Evolutionary conservation across 106 monocot species (phyloP).

Genomic region (Allium cepa): DNA sequence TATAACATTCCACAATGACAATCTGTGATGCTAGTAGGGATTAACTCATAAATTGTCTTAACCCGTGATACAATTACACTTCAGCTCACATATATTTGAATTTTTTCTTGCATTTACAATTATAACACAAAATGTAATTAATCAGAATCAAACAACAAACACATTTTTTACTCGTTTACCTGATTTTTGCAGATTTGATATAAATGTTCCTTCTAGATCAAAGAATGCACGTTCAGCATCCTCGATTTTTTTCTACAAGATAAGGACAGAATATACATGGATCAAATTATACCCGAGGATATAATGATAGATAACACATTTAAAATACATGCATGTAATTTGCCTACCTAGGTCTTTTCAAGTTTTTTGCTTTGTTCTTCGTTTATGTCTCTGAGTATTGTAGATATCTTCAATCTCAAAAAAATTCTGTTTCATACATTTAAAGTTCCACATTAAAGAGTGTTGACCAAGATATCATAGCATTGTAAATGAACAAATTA

Average conservation of each 20-base stretch:
- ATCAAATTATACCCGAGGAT: not conserved
- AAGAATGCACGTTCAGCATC: conserved; percentile 34
- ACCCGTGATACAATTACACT: no score
- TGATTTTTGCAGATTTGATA: conserved; percentile 53
- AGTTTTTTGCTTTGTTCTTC: conserved; percentile 39
- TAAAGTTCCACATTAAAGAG: not conserved
- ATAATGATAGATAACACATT: not conserved
- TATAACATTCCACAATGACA: no score
- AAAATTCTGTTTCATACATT: conserved; percentile 37
- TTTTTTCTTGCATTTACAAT: not conserved
- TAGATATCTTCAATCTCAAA: conserved; percentile 44
- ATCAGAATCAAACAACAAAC: no score
- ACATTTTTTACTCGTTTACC: conserved; percentile 8
- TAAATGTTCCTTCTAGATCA: conserved; percentile 45
- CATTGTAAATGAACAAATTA: not conserved
- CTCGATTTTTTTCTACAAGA: conserved; percentile 32
- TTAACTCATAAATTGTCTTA: no score
- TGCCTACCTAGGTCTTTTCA: conserved; percentile 43
- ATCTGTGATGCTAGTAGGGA: no score
- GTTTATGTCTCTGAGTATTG: conserved; percentile 30
- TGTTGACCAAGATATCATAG: not conserved
- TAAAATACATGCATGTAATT: not conserved
- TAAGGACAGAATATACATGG: not conserved
- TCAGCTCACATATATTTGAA: no score
- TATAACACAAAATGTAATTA: not conserved